Evolutionary conservation across 1,284 basidiomycete genomes (phyloP), one percentile per base, ranked within the genome.

Genomic region (Sanghuangporus weigelae): DNA sequence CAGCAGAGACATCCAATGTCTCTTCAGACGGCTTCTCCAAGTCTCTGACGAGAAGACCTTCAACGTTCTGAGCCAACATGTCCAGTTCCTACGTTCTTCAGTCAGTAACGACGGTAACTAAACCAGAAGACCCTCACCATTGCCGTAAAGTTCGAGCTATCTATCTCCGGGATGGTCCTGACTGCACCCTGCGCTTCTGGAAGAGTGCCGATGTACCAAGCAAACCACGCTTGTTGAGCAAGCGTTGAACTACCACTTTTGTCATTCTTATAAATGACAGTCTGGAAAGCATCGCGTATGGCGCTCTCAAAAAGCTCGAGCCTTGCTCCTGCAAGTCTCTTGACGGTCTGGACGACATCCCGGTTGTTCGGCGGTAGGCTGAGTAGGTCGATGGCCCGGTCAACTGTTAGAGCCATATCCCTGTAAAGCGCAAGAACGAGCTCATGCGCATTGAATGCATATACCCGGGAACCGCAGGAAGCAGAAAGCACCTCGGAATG

Each of bases 151-250:
- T 35, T 35, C 8, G 42, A 26, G 23, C 40, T 57, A 38, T 64
- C 39, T 31, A 64, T 64, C 7, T 23, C 21, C 19, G 44, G 35
- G 19, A 64, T 48, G 8, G 14, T n/a, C 7, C 16, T 26, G 10
- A 64, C 1, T 38, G 60, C 6, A 21, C 5, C 14, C 38, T 48
- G 23, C 14, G 31, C 35, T 2, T 50, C 36, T 2, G 35, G 42
- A 35, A 40, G 42, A 23, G n/a, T 46, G 8, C 59, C 63, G 31
- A 65, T 53, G 0, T 16, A 26, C 26, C 35, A 36, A 2, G 63
- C 63, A 10, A 65, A 49, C 63, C 63, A 65, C 5, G 63, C 59
- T 26, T 58, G 48, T 23, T 62, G 39, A 11, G 35, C 59, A 1
- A 58, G 51, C 10, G 2, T 26, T 10, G 11, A 4, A 7, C 26